phyloP scores from a whole-genome alignment of 345 rosid genomes.

The Diplotaxis tenuifolia region DNA sequence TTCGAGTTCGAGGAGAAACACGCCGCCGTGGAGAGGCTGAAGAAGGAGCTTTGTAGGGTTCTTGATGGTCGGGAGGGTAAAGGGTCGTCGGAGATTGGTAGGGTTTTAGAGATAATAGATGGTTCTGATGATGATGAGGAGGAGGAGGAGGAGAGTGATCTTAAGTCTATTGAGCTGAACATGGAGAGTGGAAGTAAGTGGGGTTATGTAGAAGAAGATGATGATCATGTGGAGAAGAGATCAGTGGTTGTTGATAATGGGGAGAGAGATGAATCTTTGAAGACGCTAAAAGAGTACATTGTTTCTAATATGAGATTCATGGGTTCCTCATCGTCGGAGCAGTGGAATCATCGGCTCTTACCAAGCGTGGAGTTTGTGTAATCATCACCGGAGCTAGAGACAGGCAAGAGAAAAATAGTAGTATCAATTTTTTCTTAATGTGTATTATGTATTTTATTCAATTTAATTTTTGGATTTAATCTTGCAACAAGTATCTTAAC shows the following conservation, averaged over 20 bases:
- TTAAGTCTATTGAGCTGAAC: conserved; percentile 86
- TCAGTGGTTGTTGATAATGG: conserved; percentile 45
- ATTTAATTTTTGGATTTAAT: not conserved
- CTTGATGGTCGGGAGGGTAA: conserved; percentile 40
- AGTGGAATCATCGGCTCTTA: conserved; percentile 31
- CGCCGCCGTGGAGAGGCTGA: conserved; percentile 65
- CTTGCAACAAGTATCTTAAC: not conserved
- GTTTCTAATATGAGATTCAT: conserved; percentile 40
- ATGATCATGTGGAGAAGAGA: conserved; percentile 41
- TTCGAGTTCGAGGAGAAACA: conserved; percentile 87
- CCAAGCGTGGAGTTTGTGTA: conserved; percentile 32
- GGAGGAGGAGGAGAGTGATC: conserved; percentile 65
- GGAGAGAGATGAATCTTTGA: conserved; percentile 46
- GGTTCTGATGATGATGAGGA: conserved; percentile 52
- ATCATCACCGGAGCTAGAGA: conserved; percentile 24
- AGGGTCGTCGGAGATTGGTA: conserved; percentile 40
- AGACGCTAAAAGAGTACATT: conserved; percentile 54
- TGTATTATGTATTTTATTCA: conserved; percentile 6
- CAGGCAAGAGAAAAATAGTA: not conserved
- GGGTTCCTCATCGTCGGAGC: conserved; percentile 23
- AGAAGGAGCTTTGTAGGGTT: conserved; percentile 65
- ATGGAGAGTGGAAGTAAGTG: conserved; percentile 86
- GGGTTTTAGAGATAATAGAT: conserved; percentile 45
- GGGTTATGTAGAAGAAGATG: conserved; percentile 59
- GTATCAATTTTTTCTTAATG: not conserved